Conservation (phyloP, 1,284 basidiomycete genomes). For the Vanrija pseudolonga region DNA sequence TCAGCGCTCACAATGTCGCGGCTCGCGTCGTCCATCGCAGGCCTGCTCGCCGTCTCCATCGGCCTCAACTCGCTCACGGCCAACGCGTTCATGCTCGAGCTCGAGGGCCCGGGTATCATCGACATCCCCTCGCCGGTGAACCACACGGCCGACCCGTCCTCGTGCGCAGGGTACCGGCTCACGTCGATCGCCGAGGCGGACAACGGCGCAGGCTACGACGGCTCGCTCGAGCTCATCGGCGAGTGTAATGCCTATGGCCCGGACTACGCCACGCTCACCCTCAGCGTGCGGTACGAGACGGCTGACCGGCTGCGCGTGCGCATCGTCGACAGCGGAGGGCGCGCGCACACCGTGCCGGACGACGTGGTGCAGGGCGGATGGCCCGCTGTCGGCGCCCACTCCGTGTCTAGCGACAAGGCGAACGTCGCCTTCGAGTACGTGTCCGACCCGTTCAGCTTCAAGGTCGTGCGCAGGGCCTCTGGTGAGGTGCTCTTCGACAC, state of each 20-base stretch:
- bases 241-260: conserved; percentile 69
- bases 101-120: conserved; percentile 15
- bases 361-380: conserved; percentile 62
- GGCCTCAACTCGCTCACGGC: too few relatives aligned
- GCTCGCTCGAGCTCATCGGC: conserved; percentile 18
- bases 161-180: conserved; percentile 29
- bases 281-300: conserved; percentile 47
- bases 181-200: conserved; percentile 2
- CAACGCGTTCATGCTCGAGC: too few relatives aligned
- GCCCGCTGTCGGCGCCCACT: conserved; percentile 51
- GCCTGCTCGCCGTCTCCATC: too few relatives aligned
- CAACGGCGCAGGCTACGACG: conserved; percentile 22
- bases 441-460: conserved; percentile 66
- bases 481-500: conserved; percentile 68
- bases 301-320: conserved; percentile 60
- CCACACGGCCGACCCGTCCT: conserved; percentile 22
- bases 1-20: too few relatives aligned
- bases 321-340: conserved; percentile 58
- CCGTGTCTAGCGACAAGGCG: conserved; percentile 47
- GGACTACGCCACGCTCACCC: conserved; percentile 61
- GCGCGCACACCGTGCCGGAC: conserved; percentile 65
- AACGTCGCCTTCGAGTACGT: conserved; percentile 62
- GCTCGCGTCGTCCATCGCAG: too few relatives aligned
- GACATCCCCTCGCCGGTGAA: conserved; percentile 22
- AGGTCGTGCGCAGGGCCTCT: conserved; percentile 60